phyloP scores from a whole-genome alignment of 2,329 filamentous ascomycete genomes.

The Emergomyces orientalis region DNA sequence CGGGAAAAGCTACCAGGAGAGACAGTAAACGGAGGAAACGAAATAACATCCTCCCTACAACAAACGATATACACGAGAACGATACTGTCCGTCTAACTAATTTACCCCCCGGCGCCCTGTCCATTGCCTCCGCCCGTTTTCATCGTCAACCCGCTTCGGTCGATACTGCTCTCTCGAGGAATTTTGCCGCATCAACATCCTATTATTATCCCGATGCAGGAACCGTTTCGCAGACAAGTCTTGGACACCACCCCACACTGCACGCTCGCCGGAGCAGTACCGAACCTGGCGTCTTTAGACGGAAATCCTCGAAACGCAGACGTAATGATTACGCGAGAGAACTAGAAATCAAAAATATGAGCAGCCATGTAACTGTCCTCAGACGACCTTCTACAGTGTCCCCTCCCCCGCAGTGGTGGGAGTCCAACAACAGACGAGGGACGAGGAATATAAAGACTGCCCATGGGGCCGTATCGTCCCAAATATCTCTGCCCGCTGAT shows the following conservation, averaged over 20 bases:
- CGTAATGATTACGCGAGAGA: slow-evolving; percentile 69
- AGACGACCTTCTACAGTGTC: slow-evolving; percentile 46
- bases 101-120: slow-evolving; percentile 9
- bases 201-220: slow-evolving; percentile 3
- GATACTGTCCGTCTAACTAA: slow-evolving; percentile 11
- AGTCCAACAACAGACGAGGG: slow-evolving; percentile 53
- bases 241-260: slow-evolving; percentile 39
- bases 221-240: slow-evolving; percentile 29
- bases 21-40: slow-evolving; percentile 26
- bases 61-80: slow-evolving; percentile 12
- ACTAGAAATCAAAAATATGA: slow-evolving; percentile 82
- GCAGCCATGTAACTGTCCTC: slow-evolving; percentile 52
- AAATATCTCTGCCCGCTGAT: not conserved
- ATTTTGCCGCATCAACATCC: slow-evolving; percentile 11
- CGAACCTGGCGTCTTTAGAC: slow-evolving; percentile 50
- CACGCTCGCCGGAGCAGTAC: slow-evolving; percentile 52
- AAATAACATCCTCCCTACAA: slow-evolving; percentile 15
- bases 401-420: slow-evolving; percentile 51
- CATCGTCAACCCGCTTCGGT: slow-evolving; percentile 18
- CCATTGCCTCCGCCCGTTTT: slow-evolving; percentile 8
- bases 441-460: slow-evolving; percentile 42
- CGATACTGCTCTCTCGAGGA: slow-evolving; percentile 17
- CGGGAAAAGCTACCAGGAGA: slow-evolving; percentile 22
- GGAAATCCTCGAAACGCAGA: slow-evolving; percentile 68
- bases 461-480: not conserved